Evolutionary conservation across 2,329 filamentous ascomycete species (phyloP), one percentile per base, ranked within the genome.

Genomic region (Fusarium nisikadoi): DNA sequence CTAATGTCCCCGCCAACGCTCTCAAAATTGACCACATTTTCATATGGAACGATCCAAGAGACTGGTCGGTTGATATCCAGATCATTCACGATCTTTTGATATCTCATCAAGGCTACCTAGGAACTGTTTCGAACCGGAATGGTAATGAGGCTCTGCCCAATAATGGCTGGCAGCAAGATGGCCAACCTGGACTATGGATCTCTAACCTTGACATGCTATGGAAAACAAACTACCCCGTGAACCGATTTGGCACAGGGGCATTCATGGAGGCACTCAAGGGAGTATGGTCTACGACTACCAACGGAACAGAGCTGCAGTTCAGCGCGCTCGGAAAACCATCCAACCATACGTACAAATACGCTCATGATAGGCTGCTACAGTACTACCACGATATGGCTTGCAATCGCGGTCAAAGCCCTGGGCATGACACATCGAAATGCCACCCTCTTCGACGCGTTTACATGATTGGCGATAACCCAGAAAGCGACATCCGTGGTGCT

Each of bases 1-100:
- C 80, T 43, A 76, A 73, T 78, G 84, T 81, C 70, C 83, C 68
- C 57, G 77, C 60, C 1, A 78, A 83, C 14, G 81, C 85, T 14
- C 86, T 95, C 52, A 94, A 94, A 75, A 92, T 99, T 74, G 94
- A 97, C 78, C 94, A 95, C 33, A 90, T 98, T 33, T 92, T 98
- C 77, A 92, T 98, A 11, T 98, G 95, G 87, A 97, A 97, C 80
- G 96, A 98, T 81, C 95, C 96, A 7, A 90, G 96, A 62, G 96
- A 99, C 84, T 99, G 96, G 96, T 94, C 93, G 2, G 87, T 98
- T 14, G 95, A 98, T 80, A 90, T 90, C 5, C 93, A 97, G 79
- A 84, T 98, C 75, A 92, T 98, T 63, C 79, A 92, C 59, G 96
- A 99, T 81, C 84, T 97, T 16, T 84, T 98, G 11, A 86, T 97